Evolutionary conservation across 495 filamentous ascomycete genomes (phyloP), one percentile per base, ranked within the genome.

Genomic region (Pyrenula massariospora): DNA sequence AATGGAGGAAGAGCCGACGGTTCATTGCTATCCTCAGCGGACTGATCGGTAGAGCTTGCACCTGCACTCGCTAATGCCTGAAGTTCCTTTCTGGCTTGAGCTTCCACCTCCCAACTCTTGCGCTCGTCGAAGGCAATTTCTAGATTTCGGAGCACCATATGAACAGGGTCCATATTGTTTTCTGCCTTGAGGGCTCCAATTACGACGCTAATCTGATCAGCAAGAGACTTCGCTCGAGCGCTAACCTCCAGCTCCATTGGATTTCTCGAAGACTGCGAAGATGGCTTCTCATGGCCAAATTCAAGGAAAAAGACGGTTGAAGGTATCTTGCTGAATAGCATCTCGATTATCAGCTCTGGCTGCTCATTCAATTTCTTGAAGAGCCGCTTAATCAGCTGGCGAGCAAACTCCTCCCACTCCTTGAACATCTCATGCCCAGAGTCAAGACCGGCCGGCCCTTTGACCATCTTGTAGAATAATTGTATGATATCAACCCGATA

Each of bases 321-420:
- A 56, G 83, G 84, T 62, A 90, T 89, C 69, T 99, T 99, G 66
- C 87, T 91, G 67, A 99, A 99, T 12, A 99, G 75, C 68, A 99
- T 69, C 66, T 98, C 94, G 3, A 91, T 85, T 54, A 89, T 78
- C 55, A 96, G 68, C 53, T 88, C 89, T 2, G 90, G 90, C 54
- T 88, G 80, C 59, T 92, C 83, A 53, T 93, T 78, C 8, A 97
- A 74, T 68, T 91, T 95, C 65, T 87, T 85, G 20, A 83, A 69
- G 57, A 90, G 77, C 62, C 78, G 84, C 60, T 80, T 87, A 25
- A 96, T 71, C 24, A 93, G 76, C 57, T 96, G 89, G 62, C 84
- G 83, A 2, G 87, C 82, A 31, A 99, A 73, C 63, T 93, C 88
- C 60, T 96, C 88, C 91, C 94, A 96, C 60, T 97, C 92, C 64